A percentile compares a stretch with the other conserved stretches of the same genome.
Evolutionary conservation across 2,329 filamentous ascomycete species (phyloP).

Genomic region (Pyrenochaeta sp.): DNA sequence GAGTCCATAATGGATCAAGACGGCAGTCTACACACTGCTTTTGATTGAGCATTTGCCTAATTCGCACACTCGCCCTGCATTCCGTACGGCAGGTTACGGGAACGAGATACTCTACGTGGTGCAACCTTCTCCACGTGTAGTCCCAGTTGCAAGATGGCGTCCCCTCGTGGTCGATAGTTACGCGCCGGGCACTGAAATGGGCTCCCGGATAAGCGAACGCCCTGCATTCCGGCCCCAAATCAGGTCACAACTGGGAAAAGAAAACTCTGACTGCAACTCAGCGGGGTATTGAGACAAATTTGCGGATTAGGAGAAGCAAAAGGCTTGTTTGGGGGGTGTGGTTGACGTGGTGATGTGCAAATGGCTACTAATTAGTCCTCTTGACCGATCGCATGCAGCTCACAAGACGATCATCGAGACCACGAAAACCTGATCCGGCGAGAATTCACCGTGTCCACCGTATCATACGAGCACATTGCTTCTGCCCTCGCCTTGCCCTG

Average conservation of each 20-base stretch:
- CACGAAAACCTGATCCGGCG: not conserved
- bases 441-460: too few relatives aligned
- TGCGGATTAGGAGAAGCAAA: not conserved
- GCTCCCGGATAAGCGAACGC: constrained; percentile 8
- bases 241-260: constrained; percentile 3
- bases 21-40: too few relatives aligned
- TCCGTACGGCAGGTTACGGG: not conserved
- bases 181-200: constrained; percentile 14
- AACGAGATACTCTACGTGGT: constrained; percentile 1
- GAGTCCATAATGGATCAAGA: too few relatives aligned
- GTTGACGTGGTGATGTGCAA: not conserved
- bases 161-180: constrained; percentile 16
- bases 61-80: too few relatives aligned
- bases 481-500: too few relatives aligned
- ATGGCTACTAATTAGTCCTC: constrained; percentile 2
- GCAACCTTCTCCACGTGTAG: constrained; percentile 4
- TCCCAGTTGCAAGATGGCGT: not conserved
- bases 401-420: not conserved
- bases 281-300: constrained; percentile 4
- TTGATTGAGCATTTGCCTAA: too few relatives aligned
- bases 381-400: not conserved
- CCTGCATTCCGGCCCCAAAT: constrained; percentile 13
- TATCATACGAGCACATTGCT: too few relatives aligned
- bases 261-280: constrained; percentile 4
- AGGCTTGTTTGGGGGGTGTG: not conserved